Evolutionary conservation across 192 early-diverging fungal species (phyloP), one percentile per base, ranked within the genome.

Genomic region (Phycomyces nitens): DNA sequence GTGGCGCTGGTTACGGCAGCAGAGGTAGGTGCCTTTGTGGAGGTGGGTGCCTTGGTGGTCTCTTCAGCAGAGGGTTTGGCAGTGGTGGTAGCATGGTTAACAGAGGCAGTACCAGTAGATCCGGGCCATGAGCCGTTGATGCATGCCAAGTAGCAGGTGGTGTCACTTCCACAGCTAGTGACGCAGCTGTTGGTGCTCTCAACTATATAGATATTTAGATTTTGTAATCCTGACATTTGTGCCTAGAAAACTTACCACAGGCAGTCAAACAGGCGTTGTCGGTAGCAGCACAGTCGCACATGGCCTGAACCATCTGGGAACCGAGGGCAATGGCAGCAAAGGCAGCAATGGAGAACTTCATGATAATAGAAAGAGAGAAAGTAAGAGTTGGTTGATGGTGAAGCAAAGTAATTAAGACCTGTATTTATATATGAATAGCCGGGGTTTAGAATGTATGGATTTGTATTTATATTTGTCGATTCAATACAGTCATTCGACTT

Each of bases 201-300:
- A 16, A 56, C 54, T 56, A 22, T 34, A 34, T 5, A 34, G 7
- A 34, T 2, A 34, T 34, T 34, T 34, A 34, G 29, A 34, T 34
- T 34, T 34, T 34, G 29, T 34, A n/a, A n/a, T n/a, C n/a, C n/a
- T n/a, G n/a, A n/a, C n/a, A n/a, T n/a, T n/a, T n/a, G n/a, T n/a
- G n/a, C n/a, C n/a, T n/a, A n/a, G n/a, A n/a, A 34, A 15, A 40
- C 57, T 58, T 58, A 58, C 57, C 57, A 44, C 57, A 58, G 20
- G 27, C 34, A 21, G 27, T 43, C 20, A 58, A 44, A 24, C 57
- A 58, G 18, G 40, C 27, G n/a, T 16, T 39, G 38, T 58, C 57
- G 18, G 34, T 14, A 12, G 57, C 20, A 18, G 14, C 34, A 26
- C 57, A 58, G 21, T 34, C 6, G 20, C 57, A 58, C 6, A 12